A percentile compares a stretch with the other conserved stretches of the same genome.
Evolutionary conservation across 208 protist genomes (phyloP).

Genomic region (Leishmania martiniquensis): DNA sequence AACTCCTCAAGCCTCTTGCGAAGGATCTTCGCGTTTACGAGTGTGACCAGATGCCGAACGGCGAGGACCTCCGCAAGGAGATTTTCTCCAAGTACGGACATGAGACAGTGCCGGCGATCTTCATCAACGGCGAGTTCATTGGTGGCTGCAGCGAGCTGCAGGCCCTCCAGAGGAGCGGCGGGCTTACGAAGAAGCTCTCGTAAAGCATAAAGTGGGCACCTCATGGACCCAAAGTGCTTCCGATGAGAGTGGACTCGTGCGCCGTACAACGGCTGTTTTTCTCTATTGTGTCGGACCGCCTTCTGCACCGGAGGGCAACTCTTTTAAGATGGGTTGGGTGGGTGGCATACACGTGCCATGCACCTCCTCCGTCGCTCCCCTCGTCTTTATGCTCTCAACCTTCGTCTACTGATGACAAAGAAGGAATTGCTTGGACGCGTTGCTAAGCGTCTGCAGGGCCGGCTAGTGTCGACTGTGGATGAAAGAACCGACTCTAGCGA

Average conservation of each 20-base stretch:
- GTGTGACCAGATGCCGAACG: constrained; percentile 53
- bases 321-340: no score
- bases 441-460: neutral
- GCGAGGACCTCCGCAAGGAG: constrained; percentile 54
- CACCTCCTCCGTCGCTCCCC: no score
- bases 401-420: no score
- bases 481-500: neutral
- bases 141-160: constrained; percentile 65
- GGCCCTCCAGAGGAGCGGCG: constrained; percentile 47
- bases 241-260: neutral
- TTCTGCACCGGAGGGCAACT: no score
- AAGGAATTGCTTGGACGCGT: neutral
- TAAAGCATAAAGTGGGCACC: neutral
- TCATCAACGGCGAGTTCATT: constrained; percentile 81
- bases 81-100: constrained; percentile 55
- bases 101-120: constrained; percentile 80
- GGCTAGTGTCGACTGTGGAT: neutral
- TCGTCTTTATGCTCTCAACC: no score
- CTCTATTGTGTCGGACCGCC: no score
- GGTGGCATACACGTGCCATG: no score
- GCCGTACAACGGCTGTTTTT: neutral
- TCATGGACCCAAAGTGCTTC: neutral
- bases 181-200: constrained; percentile 51
- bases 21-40: constrained; percentile 64
- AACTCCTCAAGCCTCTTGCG: constrained; percentile 47